phyloP scores from a whole-genome alignment of 1,284 basidiomycete species.

The Fomes fomentarius region DNA sequence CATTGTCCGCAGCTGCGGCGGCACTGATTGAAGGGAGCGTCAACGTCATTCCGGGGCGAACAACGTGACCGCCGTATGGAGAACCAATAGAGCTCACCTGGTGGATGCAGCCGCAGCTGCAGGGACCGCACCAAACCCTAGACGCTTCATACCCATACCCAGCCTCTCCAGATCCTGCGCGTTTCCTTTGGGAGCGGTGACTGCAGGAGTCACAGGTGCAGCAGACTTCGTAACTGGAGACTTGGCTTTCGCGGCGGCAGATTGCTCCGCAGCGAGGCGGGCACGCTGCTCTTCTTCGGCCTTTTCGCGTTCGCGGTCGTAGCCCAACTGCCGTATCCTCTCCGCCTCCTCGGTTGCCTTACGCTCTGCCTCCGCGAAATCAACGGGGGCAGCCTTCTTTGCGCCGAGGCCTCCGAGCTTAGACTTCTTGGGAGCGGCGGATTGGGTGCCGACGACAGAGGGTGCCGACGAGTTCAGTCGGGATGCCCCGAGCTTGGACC shows the following conservation, averaged over 20 bases:
- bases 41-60: conserved; percentile 19
- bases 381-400: conserved; percentile 80
- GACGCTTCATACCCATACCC: conserved; percentile 81
- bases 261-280: conserved; percentile 56
- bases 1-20: conserved; percentile 53
- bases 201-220: conserved; percentile 17
- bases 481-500: conserved; percentile 53
- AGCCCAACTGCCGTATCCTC: conserved; percentile 86
- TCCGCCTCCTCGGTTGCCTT: conserved; percentile 90
- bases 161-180: conserved; percentile 62
- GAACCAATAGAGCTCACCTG: conserved; percentile 41
- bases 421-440: conserved; percentile 54
- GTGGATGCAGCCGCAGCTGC: conserved; percentile 52
- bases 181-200: conserved; percentile 38
- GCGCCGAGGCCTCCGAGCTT: conserved; percentile 88
- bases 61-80: conserved; percentile 20
- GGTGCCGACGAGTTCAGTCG: conserved; percentile 53
- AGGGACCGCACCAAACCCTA: conserved; percentile 89
- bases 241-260: conserved; percentile 32
- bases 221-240: conserved; percentile 33
- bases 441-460: conserved; percentile 35
- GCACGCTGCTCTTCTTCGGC: conserved; percentile 65
- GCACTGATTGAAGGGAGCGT: conserved; percentile 7
- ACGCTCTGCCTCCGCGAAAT: conserved; percentile 91
- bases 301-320: conserved; percentile 83